Evolutionary conservation across 345 rosid genomes (phyloP).

Genomic region (Tarenaya hassleriana): DNA sequence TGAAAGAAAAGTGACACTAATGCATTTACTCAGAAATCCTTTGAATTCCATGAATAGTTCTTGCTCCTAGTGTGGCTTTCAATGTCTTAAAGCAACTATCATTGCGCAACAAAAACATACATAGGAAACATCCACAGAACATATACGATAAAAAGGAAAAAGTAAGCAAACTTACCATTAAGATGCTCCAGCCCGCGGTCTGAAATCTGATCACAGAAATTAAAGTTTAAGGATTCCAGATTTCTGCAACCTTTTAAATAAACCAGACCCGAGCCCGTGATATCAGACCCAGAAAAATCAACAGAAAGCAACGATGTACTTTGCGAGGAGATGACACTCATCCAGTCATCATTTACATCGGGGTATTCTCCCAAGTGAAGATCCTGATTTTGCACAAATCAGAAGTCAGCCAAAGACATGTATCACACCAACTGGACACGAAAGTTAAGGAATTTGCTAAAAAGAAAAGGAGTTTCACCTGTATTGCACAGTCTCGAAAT

Average conservation of each 20-base stretch:
- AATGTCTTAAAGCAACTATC: too few species aligned
- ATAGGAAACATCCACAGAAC: conserved; percentile 13
- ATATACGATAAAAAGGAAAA: conserved; percentile 1
- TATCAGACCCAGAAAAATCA: conserved; percentile 72
- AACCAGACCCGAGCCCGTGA: conserved; percentile 58
- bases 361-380: conserved; percentile 65
- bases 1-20: background rate
- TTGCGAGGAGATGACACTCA: conserved; percentile 79
- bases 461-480: conserved; percentile 40
- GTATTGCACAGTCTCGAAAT: conserved; percentile 81
- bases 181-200: conserved; percentile 51
- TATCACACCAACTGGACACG: background rate
- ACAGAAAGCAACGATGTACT: conserved; percentile 74
- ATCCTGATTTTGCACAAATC: conserved; percentile 42
- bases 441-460: background rate
- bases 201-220: conserved; percentile 58
- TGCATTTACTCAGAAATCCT: background rate
- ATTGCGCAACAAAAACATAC: too few species aligned
- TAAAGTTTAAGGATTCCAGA: conserved; percentile 53
- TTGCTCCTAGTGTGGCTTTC: too few species aligned
- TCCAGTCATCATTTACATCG: conserved; percentile 79
- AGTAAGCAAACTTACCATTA: conserved; percentile 34
- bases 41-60: background rate
- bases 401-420: conserved; percentile 15
- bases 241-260: conserved; percentile 50